phyloP scores from a whole-genome alignment of 768 basidiomycete species.

The Leucocoprinus sp. region DNA sequence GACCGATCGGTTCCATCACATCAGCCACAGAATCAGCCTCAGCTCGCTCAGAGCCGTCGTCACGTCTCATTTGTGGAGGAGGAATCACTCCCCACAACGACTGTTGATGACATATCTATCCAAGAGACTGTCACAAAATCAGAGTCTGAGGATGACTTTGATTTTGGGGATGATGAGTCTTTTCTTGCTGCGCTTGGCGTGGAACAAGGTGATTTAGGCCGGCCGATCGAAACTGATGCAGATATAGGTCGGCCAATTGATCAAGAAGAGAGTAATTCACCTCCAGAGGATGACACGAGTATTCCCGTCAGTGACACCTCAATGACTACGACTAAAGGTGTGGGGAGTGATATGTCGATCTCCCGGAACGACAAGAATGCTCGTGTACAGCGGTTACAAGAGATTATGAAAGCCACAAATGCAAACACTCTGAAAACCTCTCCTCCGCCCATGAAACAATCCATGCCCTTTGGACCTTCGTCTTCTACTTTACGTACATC shows the following conservation, averaged over 20 bases:
- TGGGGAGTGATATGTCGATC: too few species aligned
- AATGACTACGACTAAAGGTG: neutral
- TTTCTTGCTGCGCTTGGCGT: conserved; percentile 53
- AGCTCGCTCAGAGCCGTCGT: conserved; percentile 8
- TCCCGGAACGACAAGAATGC: neutral
- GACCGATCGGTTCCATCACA: conserved; percentile 6
- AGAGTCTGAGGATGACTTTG: conserved; percentile 24
- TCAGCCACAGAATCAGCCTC: conserved; percentile 7
- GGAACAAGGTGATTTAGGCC: conserved; percentile 36
- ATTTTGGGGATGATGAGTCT: conserved; percentile 58
- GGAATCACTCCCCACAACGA: neutral
- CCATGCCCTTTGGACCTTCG: neutral
- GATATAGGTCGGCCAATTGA: conserved; percentile 34
- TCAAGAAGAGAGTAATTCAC: conserved; percentile 18
- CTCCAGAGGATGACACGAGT: neutral
- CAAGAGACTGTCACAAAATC: conserved; percentile 7
- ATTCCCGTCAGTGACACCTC: neutral
- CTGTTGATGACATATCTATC: neutral
- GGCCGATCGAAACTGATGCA: conserved; percentile 32
- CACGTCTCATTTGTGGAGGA: conserved; percentile 12
- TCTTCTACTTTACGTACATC: conserved; percentile 4
- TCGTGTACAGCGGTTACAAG: conserved; percentile 2
- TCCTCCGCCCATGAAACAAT: conserved; percentile 4
- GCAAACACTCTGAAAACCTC: neutral
- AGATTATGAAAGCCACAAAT: conserved; percentile 6